phyloP scores from a whole-genome alignment of 75 land plant species.

The Sequoia sempervirens region DNA sequence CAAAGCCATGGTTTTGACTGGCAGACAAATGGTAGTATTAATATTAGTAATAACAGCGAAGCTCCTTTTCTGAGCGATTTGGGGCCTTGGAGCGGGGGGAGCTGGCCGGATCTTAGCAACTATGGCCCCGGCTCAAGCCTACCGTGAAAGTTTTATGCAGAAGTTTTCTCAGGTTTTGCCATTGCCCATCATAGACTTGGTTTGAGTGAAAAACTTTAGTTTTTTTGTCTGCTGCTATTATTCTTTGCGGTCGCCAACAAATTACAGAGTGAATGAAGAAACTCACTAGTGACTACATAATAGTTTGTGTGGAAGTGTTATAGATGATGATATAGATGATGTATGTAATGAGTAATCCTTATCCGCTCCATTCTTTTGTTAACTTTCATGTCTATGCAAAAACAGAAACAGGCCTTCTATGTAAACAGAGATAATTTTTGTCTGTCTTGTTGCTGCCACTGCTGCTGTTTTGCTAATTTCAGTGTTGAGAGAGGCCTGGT shows the following conservation, averaged over 20 bases:
- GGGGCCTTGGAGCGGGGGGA: conserved; percentile 1
- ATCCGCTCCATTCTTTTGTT: conserved; percentile 4
- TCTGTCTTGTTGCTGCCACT: not conserved
- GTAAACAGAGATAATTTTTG: not conserved
- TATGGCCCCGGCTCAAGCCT: conserved; percentile 3
- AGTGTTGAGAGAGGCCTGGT: not conserved
- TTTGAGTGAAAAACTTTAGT: not conserved
- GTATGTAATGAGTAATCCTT: not conserved
- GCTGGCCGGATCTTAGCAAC: conserved; percentile 6
- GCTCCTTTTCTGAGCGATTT: not conserved
- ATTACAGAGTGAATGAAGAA: not conserved
- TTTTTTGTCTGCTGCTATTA: not conserved
- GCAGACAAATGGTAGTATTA: not conserved
- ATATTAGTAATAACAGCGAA: not conserved
- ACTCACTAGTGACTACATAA: too few relatives aligned
- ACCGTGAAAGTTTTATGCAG: not conserved
- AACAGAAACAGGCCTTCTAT: not conserved
- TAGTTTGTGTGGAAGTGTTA: not conserved
- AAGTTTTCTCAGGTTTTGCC: not conserved
- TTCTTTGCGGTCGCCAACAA: conserved; percentile 2
- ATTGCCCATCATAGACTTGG: not conserved
- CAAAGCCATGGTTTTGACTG: not conserved
- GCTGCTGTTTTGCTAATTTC: not conserved
- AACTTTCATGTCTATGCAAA: not conserved
- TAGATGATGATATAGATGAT: too few relatives aligned